Evolutionary conservation across 1,284 basidiomycete genomes (phyloP), one percentile per base, ranked within the genome.

Genomic region (Testicularia cyperi): DNA sequence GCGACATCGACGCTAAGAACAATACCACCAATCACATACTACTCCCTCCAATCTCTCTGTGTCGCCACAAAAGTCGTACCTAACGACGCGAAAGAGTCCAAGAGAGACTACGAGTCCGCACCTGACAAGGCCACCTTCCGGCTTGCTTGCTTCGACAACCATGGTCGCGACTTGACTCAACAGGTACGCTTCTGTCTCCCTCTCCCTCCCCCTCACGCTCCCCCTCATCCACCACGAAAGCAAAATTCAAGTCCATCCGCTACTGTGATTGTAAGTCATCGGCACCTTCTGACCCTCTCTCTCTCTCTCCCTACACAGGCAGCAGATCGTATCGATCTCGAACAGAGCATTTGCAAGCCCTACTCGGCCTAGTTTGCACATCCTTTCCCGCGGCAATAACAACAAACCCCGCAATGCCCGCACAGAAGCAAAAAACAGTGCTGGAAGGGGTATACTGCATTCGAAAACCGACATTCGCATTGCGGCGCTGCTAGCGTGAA

Each of bases 341-440:
- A 60, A 30, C 19, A 53, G 10, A 47, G 48, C 13, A 60, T 60
- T 13, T 60, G 56, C 38, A 45, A 53, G 10, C n/a, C n/a, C n/a
- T n/a, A n/a, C n/a, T n/a, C n/a, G n/a, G n/a, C n/a, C n/a, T n/a
- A n/a, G n/a, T n/a, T n/a, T n/a, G n/a, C n/a, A n/a, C n/a, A n/a
- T n/a, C n/a, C n/a, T n/a, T n/a, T n/a, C n/a, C n/a, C n/a, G n/a
- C n/a, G n/a, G n/a, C n/a, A n/a, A n/a, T n/a, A n/a, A n/a, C n/a
- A n/a, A n/a, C n/a, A n/a, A n/a, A n/a, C n/a, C n/a, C n/a, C n/a
- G n/a, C n/a, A n/a, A n/a, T n/a, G n/a, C n/a, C n/a, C n/a, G n/a
- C n/a, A n/a, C n/a, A n/a, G n/a, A n/a, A n/a, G n/a, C n/a, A n/a
- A n/a, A n/a, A n/a, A n/a, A n/a, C n/a, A n/a, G n/a, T n/a, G n/a